These are phyloP conservation scores for Stagonosporopsis chrysanthemi DNA, from an alignment of 2,329 filamentous ascomycete genomes.

Conservation along the genomic window DNA sequence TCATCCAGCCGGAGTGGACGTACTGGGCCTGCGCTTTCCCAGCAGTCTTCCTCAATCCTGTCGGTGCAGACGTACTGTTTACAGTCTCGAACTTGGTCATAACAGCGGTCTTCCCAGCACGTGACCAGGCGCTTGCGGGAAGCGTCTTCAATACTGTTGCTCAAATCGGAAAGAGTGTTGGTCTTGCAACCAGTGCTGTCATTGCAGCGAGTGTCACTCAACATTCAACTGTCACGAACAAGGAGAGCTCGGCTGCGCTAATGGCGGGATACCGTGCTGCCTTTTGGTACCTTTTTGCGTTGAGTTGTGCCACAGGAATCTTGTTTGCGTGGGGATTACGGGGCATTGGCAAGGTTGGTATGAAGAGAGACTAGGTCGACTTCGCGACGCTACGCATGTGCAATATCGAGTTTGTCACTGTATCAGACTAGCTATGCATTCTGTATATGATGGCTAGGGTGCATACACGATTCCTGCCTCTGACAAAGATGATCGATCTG, in stretches of 20 bases:
- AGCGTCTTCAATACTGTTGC: slow-evolving; percentile 56
- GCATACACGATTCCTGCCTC: neutral
- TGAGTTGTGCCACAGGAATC: slow-evolving; percentile 39
- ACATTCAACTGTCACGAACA: slow-evolving; percentile 32
- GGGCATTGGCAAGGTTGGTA: slow-evolving; percentile 54
- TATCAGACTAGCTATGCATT: neutral
- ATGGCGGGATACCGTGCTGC: slow-evolving; percentile 53
- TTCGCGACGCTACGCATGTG: neutral
- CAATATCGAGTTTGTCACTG: neutral
- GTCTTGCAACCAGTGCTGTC: slow-evolving; percentile 50
- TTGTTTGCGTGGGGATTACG: slow-evolving; percentile 52
- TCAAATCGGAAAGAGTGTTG: slow-evolving; percentile 54
- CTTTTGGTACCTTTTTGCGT: slow-evolving; percentile 54
- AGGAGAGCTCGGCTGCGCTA: slow-evolving; percentile 44
- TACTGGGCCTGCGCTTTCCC: slow-evolving; percentile 59
- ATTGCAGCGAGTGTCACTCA: slow-evolving; percentile 45
- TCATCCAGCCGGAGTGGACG: slow-evolving; percentile 54
- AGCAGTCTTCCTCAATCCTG: slow-evolving; percentile 53
- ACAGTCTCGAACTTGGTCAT: slow-evolving; percentile 55
- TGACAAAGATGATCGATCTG: neutral
- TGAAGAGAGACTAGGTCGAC: slow-evolving; percentile 47
- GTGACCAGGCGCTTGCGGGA: slow-evolving; percentile 55
- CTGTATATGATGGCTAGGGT: neutral
- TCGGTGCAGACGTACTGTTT: slow-evolving; percentile 56
- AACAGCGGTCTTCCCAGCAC: slow-evolving; percentile 50